Percentiles rank a stretch among this genome's conserved stretches.
phyloP scores from a whole-genome alignment of 2,329 filamentous ascomycete species.

The Chaetomium olivaceum region DNA sequence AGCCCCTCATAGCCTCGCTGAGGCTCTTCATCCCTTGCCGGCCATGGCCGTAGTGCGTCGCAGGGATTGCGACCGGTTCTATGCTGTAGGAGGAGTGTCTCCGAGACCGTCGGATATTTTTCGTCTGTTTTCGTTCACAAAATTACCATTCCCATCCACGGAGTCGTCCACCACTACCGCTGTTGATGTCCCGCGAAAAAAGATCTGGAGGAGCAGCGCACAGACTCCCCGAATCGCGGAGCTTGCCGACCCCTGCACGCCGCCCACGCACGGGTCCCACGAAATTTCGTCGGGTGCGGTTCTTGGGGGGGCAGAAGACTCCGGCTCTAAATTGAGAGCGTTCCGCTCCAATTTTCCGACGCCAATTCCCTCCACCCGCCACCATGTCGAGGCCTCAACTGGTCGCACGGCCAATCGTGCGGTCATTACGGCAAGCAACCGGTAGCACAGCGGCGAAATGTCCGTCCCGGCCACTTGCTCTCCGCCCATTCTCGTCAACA shows the following conservation, averaged over 20 bases:
- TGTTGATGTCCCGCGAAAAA: conserved; percentile 27
- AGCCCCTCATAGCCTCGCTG: conserved; percentile 53
- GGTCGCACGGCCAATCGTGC: conserved; percentile 57
- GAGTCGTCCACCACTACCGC: conserved; percentile 9
- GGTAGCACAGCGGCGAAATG: conserved; percentile 34
- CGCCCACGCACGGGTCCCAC: conserved; percentile 23
- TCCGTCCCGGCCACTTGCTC: conserved; percentile 39
- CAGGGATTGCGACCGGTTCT: conserved; percentile 2
- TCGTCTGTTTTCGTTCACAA: conserved; percentile 3
- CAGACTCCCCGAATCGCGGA: conserved; percentile 25
- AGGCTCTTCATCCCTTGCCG: conserved; percentile 52
- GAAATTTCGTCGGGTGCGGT: conserved; percentile 29
- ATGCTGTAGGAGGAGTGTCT: conserved; percentile 19
- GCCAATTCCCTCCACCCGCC: conserved; percentile 23
- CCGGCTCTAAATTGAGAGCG: conserved; percentile 6
- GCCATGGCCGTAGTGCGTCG: conserved; percentile 43
- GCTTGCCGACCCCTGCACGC: conserved; percentile 20
- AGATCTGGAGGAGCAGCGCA: conserved; percentile 30
- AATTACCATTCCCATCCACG: conserved; percentile 4
- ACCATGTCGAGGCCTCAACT: conserved; percentile 62
- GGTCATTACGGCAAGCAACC: conserved; percentile 51
- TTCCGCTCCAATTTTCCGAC: conserved; percentile 12
- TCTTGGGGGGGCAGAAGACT: conserved; percentile 11
- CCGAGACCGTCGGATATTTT: not conserved
- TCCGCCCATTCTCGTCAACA: conserved; percentile 41